phyloP scores from a whole-genome alignment of 2,329 filamentous ascomycete genomes.

The Colletotrichum coccodes region DNA sequence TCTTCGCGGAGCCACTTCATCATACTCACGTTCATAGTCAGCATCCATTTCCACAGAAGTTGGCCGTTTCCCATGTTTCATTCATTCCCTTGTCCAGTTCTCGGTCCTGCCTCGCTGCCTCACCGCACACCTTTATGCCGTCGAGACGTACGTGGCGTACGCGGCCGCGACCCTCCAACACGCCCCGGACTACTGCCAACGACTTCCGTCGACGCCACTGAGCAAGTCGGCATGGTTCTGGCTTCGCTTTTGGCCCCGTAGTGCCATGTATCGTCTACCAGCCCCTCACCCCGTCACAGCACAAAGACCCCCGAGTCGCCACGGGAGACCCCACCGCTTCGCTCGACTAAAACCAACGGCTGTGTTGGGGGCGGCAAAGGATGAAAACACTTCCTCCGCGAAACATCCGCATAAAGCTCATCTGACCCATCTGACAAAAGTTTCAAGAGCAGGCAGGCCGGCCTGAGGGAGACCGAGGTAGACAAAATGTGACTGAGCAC shows the following conservation, averaged over 20 bases:
- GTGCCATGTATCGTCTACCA: not conserved
- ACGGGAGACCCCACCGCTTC: not conserved
- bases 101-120: not conserved
- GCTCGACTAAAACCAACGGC: not conserved
- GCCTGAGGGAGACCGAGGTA: not conserved
- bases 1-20: not conserved
- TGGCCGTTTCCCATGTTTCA: conserved; percentile 3
- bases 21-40: not conserved
- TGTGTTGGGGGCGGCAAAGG: not conserved
- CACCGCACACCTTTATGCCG: not conserved
- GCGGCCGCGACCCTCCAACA: conserved; percentile 17
- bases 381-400: not conserved
- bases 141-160: conserved; percentile 3
- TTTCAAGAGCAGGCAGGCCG: conserved; percentile 8
- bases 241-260: not conserved
- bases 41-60: not conserved
- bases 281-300: not conserved
- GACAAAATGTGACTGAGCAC: not conserved
- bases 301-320: not conserved
- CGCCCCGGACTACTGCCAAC: not conserved
- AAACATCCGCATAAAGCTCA: conserved; percentile 17
- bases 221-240: not conserved
- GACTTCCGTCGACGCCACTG: not conserved
- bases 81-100: not conserved
- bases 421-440: conserved; percentile 16